These are phyloP conservation scores for Coniophora puteana DNA, from an alignment of 1,284 basidiomycete genomes.

Conservation along the genomic window DNA sequence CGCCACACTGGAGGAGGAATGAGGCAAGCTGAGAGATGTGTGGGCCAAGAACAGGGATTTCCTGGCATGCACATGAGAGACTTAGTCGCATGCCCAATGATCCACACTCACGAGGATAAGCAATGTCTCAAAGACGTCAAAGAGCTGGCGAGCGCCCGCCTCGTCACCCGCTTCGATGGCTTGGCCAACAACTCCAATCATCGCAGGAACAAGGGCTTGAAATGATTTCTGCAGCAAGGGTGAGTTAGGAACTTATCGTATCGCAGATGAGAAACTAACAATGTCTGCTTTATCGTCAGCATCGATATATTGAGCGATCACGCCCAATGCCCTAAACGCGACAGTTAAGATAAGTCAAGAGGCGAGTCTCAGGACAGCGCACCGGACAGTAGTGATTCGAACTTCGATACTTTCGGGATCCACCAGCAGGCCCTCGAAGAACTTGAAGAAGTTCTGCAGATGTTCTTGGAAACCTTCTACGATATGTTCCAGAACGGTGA, in stretches of 20 bases:
- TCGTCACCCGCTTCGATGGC: constrained; percentile 84
- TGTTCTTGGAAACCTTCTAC: constrained; percentile 85
- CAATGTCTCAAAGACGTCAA: constrained; percentile 95
- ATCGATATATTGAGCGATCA: constrained; percentile 93
- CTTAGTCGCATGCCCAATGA: constrained; percentile 7
- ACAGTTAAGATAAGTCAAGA: constrained; percentile 10
- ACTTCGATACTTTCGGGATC: constrained; percentile 93
- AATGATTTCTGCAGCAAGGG: constrained; percentile 65
- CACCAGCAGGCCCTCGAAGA: constrained; percentile 76
- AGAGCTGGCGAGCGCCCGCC: constrained; percentile 82
- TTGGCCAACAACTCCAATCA: constrained; percentile 90
- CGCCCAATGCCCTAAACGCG: constrained; percentile 75
- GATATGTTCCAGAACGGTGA: constrained; percentile 89
- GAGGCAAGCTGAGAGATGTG: constrained; percentile 87
- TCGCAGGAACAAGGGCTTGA: constrained; percentile 85
- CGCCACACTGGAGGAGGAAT: constrained; percentile 86
- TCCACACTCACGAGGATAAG: constrained; percentile 71
- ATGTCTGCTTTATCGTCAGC: constrained; percentile 85
- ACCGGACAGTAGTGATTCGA: constrained; percentile 87
- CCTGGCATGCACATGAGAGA: constrained; percentile 41
- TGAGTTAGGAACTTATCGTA: constrained; percentile 1
- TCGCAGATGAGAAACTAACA: constrained; percentile 40
- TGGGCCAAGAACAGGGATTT: constrained; percentile 88
- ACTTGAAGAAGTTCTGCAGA: constrained; percentile 75
- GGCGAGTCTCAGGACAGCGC: constrained; percentile 12